These are phyloP conservation scores for Asterochloris erici DNA, from an alignment of 139 green algal species.

Conservation along the genomic window DNA sequence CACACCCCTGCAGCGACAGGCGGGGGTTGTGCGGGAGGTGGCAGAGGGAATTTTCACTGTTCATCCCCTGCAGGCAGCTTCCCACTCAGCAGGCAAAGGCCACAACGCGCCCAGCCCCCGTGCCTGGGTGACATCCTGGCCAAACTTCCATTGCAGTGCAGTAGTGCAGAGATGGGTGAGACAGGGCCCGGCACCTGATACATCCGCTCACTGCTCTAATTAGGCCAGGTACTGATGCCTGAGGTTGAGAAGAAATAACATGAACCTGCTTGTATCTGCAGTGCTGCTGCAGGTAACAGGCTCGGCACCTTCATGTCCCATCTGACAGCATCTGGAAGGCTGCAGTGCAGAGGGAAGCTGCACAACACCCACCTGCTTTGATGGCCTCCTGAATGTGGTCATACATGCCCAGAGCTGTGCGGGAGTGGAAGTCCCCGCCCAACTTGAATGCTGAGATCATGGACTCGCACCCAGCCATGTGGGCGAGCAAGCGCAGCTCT, in stretches of 20 bases:
- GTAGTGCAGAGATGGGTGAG: too few species aligned
- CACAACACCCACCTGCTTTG: constrained; percentile 38
- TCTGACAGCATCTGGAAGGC: neutral
- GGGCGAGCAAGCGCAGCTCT: constrained; percentile 95
- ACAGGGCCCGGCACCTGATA: too few species aligned
- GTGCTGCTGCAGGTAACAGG: too few species aligned
- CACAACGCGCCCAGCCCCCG: too few species aligned
- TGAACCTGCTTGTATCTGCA: too few species aligned
- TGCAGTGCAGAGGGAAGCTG: neutral
- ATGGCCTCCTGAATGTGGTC: constrained; percentile 89
- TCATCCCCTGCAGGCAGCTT: neutral
- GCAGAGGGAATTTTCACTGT: neutral
- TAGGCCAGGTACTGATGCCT: too few species aligned
- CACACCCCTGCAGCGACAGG: constrained; percentile 38
- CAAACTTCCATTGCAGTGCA: too few species aligned
- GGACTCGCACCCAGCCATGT: constrained; percentile 85
- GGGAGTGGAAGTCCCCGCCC: constrained; percentile 96
- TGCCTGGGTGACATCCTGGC: too few species aligned
- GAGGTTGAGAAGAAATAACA: too few species aligned
- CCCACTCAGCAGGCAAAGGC: neutral
- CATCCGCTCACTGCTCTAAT: too few species aligned
- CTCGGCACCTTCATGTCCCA: too few species aligned
- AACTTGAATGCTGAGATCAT: constrained; percentile 90
- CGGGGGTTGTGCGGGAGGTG: neutral
- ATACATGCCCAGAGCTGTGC: constrained; percentile 96